phyloP scores from a whole-genome alignment of 768 basidiomycete species.

The Leccinum boreale region DNA sequence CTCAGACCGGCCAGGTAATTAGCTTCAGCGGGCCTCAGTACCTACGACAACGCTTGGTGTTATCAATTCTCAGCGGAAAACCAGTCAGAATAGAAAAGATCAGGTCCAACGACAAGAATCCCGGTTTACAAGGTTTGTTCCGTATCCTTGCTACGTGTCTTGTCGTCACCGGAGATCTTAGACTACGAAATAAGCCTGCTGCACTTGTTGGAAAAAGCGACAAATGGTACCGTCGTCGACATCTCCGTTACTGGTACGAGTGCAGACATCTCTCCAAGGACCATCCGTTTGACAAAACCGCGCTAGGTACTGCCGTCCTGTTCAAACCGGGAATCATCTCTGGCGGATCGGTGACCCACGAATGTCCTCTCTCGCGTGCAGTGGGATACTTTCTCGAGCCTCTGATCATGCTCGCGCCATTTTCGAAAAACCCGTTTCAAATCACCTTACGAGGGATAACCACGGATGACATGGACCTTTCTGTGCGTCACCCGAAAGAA shows the following conservation, averaged over 20 bases:
- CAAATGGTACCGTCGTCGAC: slow-evolving; percentile 93
- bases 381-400: slow-evolving; percentile 96
- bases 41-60: slow-evolving; percentile 78
- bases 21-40: slow-evolving; percentile 79
- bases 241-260: slow-evolving; percentile 88
- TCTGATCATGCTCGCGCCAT: slow-evolving; percentile 85
- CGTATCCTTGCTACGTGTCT: neutral
- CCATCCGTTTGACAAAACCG: slow-evolving; percentile 1
- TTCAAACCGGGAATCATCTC: slow-evolving; percentile 90
- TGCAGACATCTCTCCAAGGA: neutral
- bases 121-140: slow-evolving; percentile 79
- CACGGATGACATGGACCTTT: slow-evolving; percentile 88
- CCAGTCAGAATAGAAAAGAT: slow-evolving; percentile 83
- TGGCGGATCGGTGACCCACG: slow-evolving; percentile 78
- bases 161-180: slow-evolving; percentile 26
- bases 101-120: slow-evolving; percentile 88
- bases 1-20: slow-evolving; percentile 39
- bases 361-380: slow-evolving; percentile 84
- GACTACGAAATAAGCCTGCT: slow-evolving; percentile 93
- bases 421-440: slow-evolving; percentile 82
- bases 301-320: slow-evolving; percentile 81
- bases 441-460: slow-evolving; percentile 88
- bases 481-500: slow-evolving; percentile 45
- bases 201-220: slow-evolving; percentile 82
- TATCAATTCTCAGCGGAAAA: slow-evolving; percentile 89